A percentile compares a stretch with the other conserved stretches of the same genome.
These are phyloP conservation scores for Cercospora sesami DNA, from an alignment of 2,329 filamentous ascomycete genomes.

Conservation along the genomic window DNA sequence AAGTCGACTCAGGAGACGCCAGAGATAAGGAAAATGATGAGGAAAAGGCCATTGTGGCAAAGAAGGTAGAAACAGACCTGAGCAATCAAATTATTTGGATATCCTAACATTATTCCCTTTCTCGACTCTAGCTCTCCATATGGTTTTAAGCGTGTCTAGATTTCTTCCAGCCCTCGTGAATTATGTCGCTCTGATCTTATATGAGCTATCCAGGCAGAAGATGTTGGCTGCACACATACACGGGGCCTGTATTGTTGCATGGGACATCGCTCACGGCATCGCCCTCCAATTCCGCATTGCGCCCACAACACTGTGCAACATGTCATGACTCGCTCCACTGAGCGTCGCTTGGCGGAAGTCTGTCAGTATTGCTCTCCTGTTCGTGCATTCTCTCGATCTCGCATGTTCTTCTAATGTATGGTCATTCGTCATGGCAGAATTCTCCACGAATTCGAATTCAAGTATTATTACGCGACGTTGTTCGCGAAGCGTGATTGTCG, in stretches of 20 bases:
- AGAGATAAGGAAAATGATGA: background rate
- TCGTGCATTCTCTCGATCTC: background rate
- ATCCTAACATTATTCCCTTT: background rate
- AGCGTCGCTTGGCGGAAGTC: constrained; percentile 7
- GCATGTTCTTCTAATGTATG: background rate
- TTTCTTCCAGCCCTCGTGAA: too few species aligned
- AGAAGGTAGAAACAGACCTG: background rate
- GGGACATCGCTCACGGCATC: background rate
- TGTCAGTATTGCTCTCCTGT: background rate
- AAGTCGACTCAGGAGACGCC: background rate
- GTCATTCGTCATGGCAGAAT: background rate
- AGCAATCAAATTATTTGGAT: background rate
- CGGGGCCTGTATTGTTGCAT: background rate
- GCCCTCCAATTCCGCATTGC: constrained; percentile 13
- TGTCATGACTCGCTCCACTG: constrained; percentile 6
- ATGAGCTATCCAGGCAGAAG: too few species aligned
- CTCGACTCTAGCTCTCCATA: background rate
- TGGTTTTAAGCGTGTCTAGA: too few species aligned
- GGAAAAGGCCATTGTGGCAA: background rate
- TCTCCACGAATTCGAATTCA: constrained; percentile 12
- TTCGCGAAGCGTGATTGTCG: constrained; percentile 15
- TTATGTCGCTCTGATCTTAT: too few species aligned
- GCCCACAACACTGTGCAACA: constrained; percentile 7
- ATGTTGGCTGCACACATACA: too few species aligned
- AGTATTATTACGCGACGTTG: constrained; percentile 12